Conservation (phyloP, 768 basidiomycete genomes). For the Agaricus blazei region DNA sequence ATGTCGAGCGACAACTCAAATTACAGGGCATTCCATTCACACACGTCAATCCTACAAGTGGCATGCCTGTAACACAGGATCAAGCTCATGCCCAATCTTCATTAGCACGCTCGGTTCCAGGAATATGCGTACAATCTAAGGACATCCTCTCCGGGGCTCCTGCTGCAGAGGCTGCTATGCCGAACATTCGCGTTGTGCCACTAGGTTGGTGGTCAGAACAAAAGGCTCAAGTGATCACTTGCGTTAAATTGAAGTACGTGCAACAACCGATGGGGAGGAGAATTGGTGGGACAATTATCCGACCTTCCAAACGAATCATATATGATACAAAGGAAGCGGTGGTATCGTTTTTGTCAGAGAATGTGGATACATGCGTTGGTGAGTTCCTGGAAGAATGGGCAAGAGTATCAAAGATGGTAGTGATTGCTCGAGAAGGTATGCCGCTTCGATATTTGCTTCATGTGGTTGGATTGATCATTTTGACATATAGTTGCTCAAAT, state of each 20-base stretch:
- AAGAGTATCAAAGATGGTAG: conserved; percentile 87
- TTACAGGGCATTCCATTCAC: conserved; percentile 72
- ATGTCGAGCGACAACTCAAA: conserved; percentile 86
- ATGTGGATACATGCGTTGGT: conserved; percentile 84
- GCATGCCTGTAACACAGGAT: conserved; percentile 36
- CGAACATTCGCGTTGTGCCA: conserved; percentile 84
- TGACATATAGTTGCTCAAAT: conserved; percentile 69
- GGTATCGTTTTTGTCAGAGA: conserved; percentile 82
- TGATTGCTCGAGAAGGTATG: conserved; percentile 83
- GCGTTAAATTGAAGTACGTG: conserved; percentile 86
- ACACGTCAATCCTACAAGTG: conserved; percentile 58
- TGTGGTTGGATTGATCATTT: not conserved
- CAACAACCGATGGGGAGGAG: conserved; percentile 80
- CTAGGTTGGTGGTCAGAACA: conserved; percentile 89
- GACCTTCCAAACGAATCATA: conserved; percentile 84
- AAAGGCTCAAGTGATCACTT: conserved; percentile 72
- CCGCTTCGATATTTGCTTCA: conserved; percentile 7
- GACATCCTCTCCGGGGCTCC: conserved; percentile 80
- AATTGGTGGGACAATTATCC: conserved; percentile 58
- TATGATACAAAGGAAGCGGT: conserved; percentile 88
- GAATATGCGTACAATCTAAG: conserved; percentile 75
- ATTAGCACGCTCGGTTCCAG: conserved; percentile 73
- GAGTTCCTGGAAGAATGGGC: conserved; percentile 94
- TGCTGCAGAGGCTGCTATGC: conserved; percentile 89
- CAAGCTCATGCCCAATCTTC: conserved; percentile 63